Base-by-base conservation (phyloP, 2,329 filamentous ascomycete genomes). In the Ophiostoma tasmaniense region DNA sequence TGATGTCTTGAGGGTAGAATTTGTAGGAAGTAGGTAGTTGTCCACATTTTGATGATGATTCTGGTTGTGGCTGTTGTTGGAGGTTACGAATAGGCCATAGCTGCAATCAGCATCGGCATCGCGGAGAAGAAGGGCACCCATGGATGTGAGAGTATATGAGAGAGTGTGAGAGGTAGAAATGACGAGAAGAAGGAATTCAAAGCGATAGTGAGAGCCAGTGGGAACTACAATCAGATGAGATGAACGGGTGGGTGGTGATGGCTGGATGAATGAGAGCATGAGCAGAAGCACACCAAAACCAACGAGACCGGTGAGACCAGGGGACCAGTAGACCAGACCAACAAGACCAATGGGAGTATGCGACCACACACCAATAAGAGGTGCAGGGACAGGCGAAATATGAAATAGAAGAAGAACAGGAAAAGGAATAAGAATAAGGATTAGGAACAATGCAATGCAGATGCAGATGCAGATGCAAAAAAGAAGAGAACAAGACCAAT, bases 51-150 rank as follows among this genome's bases (percentile, higher is more conserved):
- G 33, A n/a, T 33, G 33, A 33, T 28, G 14, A 5, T 20, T 7
- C 35, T 42, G 33, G 7, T 20, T 39, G 62, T 28, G 14, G 4
- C 7, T 20, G 62, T 22, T 14, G 5, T 20, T 39, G 62, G 30
- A 11, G 20, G 28, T 64, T 3, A 20, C 33, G 37, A 17, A 4
- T 10, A 64, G 20, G 37, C 37, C 64, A 42, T 65, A 65, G 64
- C 33, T 28, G 37, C 10, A 39, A 22, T 14, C 37, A 45, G 64
- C 64, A 42, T 20, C 37, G 64, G 37, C 37, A 22, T 65, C 37
- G 64, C 64, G 64, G 33, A 65, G 64, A 3, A 25, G 22, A 28
- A 65, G 64, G 33, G 64, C 64, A 5, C 64, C 37, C 64, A 65
- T 65, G 61, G 5, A 20, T 64, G 37, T 17, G 25, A 50, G 45